Conservation (phyloP, 352 stramenopile genomes). For the Pythium phragmiticola region DNA sequence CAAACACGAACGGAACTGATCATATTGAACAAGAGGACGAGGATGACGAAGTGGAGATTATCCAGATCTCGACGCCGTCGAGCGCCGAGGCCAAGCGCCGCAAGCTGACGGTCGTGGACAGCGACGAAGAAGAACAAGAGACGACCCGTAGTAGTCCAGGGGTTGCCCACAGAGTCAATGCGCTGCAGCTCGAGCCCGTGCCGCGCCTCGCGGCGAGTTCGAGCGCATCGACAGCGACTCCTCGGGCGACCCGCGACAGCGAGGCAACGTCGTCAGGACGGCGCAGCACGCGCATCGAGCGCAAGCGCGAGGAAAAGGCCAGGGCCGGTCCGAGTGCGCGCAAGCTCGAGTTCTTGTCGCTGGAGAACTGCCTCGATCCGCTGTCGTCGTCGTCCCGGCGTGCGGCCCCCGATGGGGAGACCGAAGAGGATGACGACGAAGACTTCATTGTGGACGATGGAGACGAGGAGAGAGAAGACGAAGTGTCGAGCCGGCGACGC, state of each 20-base stretch:
- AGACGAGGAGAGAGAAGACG: constrained; percentile 18
- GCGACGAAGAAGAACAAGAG: constrained; percentile 39
- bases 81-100: constrained; percentile 22
- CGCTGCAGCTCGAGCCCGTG: constrained; percentile 21
- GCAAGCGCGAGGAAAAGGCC: constrained; percentile 52
- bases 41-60: constrained; percentile 58
- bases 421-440: constrained; percentile 29
- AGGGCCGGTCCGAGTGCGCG: constrained; percentile 27
- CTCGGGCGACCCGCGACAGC: constrained; percentile 4
- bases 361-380: constrained; percentile 68
- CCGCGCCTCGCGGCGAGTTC: constrained; percentile 2
- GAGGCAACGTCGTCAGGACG: constrained; percentile 38
- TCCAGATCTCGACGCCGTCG: constrained; percentile 33
- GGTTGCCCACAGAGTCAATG: not conserved
- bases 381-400: not conserved
- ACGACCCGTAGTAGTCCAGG: not conserved
- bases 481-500: not conserved
- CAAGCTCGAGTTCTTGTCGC: constrained; percentile 57
- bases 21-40: constrained; percentile 30
- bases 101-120: constrained; percentile 50
- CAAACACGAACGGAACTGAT: not conserved
- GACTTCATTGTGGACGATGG: constrained; percentile 39
- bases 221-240: not conserved
- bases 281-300: constrained; percentile 62
- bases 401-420: constrained; percentile 23